phyloP scores from a whole-genome alignment of 2,329 filamentous ascomycete species.

The Penicillium sp. region DNA sequence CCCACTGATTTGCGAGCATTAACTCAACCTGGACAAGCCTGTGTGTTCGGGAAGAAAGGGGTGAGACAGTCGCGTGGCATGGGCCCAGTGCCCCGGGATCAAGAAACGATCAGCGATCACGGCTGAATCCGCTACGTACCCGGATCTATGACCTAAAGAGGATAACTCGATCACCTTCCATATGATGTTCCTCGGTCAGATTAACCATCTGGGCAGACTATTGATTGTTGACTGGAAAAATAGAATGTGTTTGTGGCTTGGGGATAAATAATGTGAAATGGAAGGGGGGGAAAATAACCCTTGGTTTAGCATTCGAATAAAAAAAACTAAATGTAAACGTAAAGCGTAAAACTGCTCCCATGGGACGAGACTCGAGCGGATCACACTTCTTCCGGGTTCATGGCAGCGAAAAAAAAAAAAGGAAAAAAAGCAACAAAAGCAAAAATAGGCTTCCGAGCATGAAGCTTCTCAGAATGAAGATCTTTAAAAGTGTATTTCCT shows the following conservation, averaged over 20 bases:
- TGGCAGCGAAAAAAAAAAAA: background rate
- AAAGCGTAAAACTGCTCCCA: background rate
- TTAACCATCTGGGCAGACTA: slow-evolving; percentile 1
- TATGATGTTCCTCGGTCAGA: background rate
- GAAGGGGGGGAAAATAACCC: background rate
- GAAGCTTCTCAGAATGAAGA: background rate
- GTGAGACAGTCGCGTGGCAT: slow-evolving; percentile 14
- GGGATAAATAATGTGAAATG: background rate
- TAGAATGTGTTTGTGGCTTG: background rate
- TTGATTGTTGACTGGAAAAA: background rate
- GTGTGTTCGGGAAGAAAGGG: slow-evolving; percentile 5
- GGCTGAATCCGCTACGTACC: slow-evolving; percentile 12
- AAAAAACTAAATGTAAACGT: slow-evolving; percentile 2
- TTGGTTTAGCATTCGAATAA: background rate
- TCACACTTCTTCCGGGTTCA: slow-evolving; percentile 2
- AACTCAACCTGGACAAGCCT: background rate
- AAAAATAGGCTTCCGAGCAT: background rate
- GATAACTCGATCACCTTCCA: slow-evolving; percentile 5
- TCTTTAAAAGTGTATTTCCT: background rate
- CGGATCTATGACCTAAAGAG: slow-evolving; percentile 11
- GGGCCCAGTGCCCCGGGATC: slow-evolving; percentile 9
- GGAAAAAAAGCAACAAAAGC: background rate
- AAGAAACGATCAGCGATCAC: slow-evolving; percentile 12
- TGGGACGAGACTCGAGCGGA: background rate
- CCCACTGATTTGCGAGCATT: slow-evolving; percentile 11